phyloP scores from a whole-genome alignment of 2,329 filamentous ascomycete genomes.

The Penicillium frequentans region DNA sequence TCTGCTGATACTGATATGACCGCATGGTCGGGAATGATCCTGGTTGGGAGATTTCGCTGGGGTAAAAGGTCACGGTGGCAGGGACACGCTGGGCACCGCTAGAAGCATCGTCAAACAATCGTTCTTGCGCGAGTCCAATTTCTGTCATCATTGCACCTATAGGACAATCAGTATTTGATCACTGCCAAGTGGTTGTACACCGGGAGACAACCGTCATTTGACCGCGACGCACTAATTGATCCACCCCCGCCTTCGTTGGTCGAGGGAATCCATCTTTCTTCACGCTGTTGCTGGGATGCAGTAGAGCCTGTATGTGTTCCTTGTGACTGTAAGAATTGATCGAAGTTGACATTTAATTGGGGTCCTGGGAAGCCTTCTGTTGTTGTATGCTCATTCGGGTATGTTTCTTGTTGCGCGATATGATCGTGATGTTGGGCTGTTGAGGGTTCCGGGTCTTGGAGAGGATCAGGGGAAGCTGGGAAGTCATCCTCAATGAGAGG shows the following conservation, averaged over 20 bases:
- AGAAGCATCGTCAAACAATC: conserved; percentile 29
- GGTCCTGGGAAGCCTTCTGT: conserved; percentile 13
- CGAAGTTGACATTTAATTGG: conserved; percentile 36
- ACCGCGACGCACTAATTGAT: conserved; percentile 30
- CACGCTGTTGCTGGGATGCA: conserved; percentile 34
- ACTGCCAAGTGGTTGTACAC: background rate
- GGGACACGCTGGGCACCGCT: conserved; percentile 12
- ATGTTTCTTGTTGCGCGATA: conserved; percentile 10
- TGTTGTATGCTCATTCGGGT: conserved; percentile 5
- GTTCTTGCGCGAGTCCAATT: conserved; percentile 34
- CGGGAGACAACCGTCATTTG: background rate
- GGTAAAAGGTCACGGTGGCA: conserved; percentile 12
- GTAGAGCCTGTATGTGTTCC: conserved; percentile 19
- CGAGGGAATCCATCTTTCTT: conserved; percentile 37
- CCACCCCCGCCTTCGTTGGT: conserved; percentile 23
- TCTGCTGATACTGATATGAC: conserved; percentile 5
- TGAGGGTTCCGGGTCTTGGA: conserved; percentile 17
- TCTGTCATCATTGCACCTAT: conserved; percentile 36
- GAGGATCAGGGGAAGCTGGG: conserved; percentile 19
- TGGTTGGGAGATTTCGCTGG: conserved; percentile 16
- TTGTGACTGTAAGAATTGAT: conserved; percentile 39
- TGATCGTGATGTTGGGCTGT: conserved; percentile 11
- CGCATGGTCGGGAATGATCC: conserved; percentile 14
- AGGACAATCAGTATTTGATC: background rate
- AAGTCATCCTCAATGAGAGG: conserved; percentile 30